A percentile compares a stretch with the other conserved stretches of the same genome.
phyloP scores from a whole-genome alignment of 2,329 filamentous ascomycete genomes.

The Fusarium graminum region DNA sequence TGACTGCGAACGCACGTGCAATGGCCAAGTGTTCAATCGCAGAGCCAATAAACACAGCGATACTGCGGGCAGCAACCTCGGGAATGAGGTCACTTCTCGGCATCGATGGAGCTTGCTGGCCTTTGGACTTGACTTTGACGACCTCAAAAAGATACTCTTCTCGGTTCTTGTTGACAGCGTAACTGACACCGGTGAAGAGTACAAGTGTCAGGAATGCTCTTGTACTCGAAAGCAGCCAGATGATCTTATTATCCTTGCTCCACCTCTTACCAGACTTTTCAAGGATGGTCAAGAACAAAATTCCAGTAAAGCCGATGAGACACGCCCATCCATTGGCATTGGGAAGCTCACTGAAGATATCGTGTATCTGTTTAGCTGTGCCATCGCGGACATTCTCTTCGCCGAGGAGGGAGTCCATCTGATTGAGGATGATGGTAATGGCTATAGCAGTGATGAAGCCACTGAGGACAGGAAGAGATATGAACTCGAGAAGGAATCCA shows the following conservation, averaged over 20 bases:
- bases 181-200: constrained; percentile 73
- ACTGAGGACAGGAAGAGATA: constrained; percentile 72
- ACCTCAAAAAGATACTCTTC: constrained; percentile 65
- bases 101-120: constrained; percentile 64
- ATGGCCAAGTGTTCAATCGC: constrained; percentile 74
- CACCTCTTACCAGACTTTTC: constrained; percentile 70
- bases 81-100: constrained; percentile 63
- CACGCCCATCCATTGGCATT: constrained; percentile 70
- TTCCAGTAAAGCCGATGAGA: constrained; percentile 69
- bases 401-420: constrained; percentile 72
- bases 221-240: constrained; percentile 71
- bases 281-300: constrained; percentile 68
- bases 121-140: constrained; percentile 68
- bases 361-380: constrained; percentile 69
- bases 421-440: constrained; percentile 74
- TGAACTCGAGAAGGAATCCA: constrained; percentile 74
- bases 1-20: constrained; percentile 71
- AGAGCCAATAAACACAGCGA: constrained; percentile 72
- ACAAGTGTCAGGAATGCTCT: constrained; percentile 71
- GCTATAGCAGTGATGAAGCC: constrained; percentile 76
- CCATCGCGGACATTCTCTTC: constrained; percentile 63
- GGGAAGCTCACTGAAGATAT: constrained; percentile 68
- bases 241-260: constrained; percentile 67
- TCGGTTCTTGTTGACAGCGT: constrained; percentile 69
- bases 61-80: constrained; percentile 65